Percentiles rank a stretch among this genome's conserved stretches.
Evolutionary conservation across 1,139 yeast species (phyloP).

Genomic region (Magnusiomyces ingens): DNA sequence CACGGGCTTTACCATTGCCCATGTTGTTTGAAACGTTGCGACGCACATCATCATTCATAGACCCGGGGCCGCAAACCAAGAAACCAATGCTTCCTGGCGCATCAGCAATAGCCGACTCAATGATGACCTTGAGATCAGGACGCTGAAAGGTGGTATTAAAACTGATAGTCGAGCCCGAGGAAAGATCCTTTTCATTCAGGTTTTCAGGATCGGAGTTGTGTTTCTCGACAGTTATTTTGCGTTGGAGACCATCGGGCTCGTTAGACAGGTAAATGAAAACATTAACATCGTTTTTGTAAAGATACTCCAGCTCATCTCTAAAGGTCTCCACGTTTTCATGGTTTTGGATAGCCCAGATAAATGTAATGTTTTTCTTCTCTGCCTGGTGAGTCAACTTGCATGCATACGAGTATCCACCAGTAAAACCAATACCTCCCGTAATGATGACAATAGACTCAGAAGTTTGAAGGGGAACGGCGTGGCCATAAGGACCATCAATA

Average conservation of each 20-base stretch:
- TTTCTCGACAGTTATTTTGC: too few species aligned
- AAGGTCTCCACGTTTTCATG: slow-evolving; percentile 43
- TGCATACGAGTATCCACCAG: slow-evolving; percentile 38
- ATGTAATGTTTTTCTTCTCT: slow-evolving; percentile 33
- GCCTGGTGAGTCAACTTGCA: slow-evolving; percentile 16
- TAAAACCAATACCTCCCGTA: slow-evolving; percentile 65
- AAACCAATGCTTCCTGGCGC: slow-evolving; percentile 32
- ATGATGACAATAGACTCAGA: slow-evolving; percentile 47
- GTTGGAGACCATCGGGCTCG: neutral
- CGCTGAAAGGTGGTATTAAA: too few species aligned
- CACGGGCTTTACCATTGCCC: slow-evolving; percentile 21
- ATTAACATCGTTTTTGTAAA: slow-evolving; percentile 34
- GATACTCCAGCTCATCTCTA: slow-evolving; percentile 40
- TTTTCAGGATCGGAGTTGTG: too few species aligned
- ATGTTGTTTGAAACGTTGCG: slow-evolving; percentile 26
- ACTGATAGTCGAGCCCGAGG: too few species aligned
- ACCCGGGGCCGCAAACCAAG: slow-evolving; percentile 37
- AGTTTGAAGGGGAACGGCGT: slow-evolving; percentile 41
- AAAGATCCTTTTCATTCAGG: too few species aligned
- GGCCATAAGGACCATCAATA: slow-evolving; percentile 57
- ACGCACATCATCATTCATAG: slow-evolving; percentile 36
- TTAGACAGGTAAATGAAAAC: slow-evolving; percentile 32
- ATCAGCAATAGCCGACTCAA: slow-evolving; percentile 18
- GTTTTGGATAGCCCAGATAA: slow-evolving; percentile 50
- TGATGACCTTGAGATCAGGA: slow-evolving; percentile 10